Evolutionary conservation across 2,329 filamentous ascomycete species (phyloP).

Genomic region (Chrysoporthe puriensis): DNA sequence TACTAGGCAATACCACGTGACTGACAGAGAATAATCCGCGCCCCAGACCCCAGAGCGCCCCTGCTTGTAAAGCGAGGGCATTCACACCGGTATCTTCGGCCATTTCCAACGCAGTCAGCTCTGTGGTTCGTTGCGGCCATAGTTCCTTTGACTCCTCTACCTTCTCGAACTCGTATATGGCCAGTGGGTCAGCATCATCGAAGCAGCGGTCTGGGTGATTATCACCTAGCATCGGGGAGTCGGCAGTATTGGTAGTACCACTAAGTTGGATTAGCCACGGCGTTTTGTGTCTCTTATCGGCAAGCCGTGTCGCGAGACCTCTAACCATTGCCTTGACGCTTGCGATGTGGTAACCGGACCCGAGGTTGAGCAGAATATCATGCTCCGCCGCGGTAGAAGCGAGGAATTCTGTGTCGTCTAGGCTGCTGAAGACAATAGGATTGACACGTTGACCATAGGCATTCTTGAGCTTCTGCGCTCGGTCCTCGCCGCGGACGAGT

Average conservation of each 20-base stretch:
- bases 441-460: constrained; percentile 30
- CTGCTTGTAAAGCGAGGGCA: constrained; percentile 50
- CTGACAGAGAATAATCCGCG: constrained; percentile 45
- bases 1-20: constrained; percentile 43
- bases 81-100: constrained; percentile 46
- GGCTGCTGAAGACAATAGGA: constrained; percentile 32
- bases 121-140: constrained; percentile 49
- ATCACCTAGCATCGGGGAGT: constrained; percentile 42
- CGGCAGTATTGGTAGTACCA: constrained; percentile 48
- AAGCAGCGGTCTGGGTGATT: constrained; percentile 40
- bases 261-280: constrained; percentile 38
- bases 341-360: constrained; percentile 40
- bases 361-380: constrained; percentile 49
- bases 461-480: constrained; percentile 7
- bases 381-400: constrained; percentile 33
- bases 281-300: background rate
- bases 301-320: constrained; percentile 40
- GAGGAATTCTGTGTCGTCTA: constrained; percentile 34
- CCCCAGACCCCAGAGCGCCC: constrained; percentile 51
- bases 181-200: constrained; percentile 43
- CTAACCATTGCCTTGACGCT: constrained; percentile 46
- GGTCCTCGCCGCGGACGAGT: constrained; percentile 32
- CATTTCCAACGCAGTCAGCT: constrained; percentile 46
- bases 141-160: constrained; percentile 40
- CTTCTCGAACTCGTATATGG: constrained; percentile 48